Conservation (phyloP, 2,329 filamentous ascomycete genomes). For the Fusarium vanettenii region DNA sequence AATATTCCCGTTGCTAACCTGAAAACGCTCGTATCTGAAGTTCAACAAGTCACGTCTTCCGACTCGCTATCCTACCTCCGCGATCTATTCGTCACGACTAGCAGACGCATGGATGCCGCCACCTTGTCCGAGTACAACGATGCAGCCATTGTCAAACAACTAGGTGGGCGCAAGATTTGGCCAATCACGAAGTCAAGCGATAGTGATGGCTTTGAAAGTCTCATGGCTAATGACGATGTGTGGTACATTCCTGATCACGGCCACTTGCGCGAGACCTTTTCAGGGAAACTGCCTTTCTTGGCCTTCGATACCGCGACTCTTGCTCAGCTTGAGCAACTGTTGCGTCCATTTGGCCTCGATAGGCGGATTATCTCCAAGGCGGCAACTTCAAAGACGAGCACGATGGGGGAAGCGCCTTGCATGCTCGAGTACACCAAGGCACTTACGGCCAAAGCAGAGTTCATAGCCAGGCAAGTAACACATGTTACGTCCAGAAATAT, state of each 20-base stretch:
- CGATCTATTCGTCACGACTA: neutral
- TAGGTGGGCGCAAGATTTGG: neutral
- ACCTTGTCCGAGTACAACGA: neutral
- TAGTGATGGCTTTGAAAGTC: neutral
- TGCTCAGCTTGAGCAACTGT: neutral
- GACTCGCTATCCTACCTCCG: neutral
- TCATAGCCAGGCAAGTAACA: neutral
- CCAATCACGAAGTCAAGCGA: neutral
- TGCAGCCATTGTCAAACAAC: neutral
- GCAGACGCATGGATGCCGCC: neutral
- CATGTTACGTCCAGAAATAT: rapidly evolving
- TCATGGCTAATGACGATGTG: neutral
- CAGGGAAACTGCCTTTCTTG: neutral
- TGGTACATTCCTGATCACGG: neutral
- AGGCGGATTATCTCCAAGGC: neutral
- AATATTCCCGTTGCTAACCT: neutral
- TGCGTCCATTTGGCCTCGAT: neutral
- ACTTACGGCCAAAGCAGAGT: neutral
- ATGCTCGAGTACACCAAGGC: neutral
- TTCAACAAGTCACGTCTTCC: neutral
- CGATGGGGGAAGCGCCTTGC: neutral
- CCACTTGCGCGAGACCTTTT: neutral
- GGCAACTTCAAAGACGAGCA: neutral
- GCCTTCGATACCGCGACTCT: neutral
- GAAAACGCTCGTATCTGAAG: neutral